phyloP scores from a whole-genome alignment of 2,329 filamentous ascomycete genomes.

The Pseudogymnoascus sp. region DNA sequence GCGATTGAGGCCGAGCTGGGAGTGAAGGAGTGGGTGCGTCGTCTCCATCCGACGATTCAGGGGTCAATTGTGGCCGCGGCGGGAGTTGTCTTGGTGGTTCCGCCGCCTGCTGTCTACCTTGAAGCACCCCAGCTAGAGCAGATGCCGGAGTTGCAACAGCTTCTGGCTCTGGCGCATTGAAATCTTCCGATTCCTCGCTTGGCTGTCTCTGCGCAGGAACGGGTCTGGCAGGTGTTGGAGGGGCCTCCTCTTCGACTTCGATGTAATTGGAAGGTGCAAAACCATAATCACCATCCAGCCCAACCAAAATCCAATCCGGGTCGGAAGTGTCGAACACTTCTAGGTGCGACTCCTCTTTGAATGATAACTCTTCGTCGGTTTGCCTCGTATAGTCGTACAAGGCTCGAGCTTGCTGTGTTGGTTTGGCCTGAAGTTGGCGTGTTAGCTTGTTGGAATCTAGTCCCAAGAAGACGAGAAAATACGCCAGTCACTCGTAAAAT shows the following conservation, averaged over 20 bases:
- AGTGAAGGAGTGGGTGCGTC: conserved; percentile 51
- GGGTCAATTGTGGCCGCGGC: conserved; percentile 48
- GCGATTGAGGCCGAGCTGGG: conserved; percentile 53
- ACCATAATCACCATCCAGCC: conserved; percentile 74
- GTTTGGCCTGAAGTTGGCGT: conserved; percentile 44
- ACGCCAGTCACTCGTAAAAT: neutral
- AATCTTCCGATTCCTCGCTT: conserved; percentile 1
- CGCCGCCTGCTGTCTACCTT: conserved; percentile 24
- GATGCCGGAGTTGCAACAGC: conserved; percentile 25
- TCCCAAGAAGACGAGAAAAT: neutral
- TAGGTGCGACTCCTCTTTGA: conserved; percentile 77
- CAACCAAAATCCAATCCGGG: conserved; percentile 93
- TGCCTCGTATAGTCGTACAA: conserved; percentile 97
- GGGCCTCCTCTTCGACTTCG: conserved; percentile 45
- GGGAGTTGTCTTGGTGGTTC: conserved; percentile 41
- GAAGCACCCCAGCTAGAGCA: conserved; percentile 49
- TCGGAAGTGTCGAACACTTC: conserved; percentile 85
- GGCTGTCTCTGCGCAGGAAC: conserved; percentile 9
- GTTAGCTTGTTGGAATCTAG: conserved; percentile 11
- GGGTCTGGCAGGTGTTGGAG: conserved; percentile 19
- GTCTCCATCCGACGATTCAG: conserved; percentile 61
- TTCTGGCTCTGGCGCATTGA: neutral
- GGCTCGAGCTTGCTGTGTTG: conserved; percentile 68
- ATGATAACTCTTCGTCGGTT: conserved; percentile 95
- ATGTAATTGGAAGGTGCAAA: conserved; percentile 97